phyloP scores from a whole-genome alignment of 352 stramenopile genomes.

The Phytophthora boehmeriae region DNA sequence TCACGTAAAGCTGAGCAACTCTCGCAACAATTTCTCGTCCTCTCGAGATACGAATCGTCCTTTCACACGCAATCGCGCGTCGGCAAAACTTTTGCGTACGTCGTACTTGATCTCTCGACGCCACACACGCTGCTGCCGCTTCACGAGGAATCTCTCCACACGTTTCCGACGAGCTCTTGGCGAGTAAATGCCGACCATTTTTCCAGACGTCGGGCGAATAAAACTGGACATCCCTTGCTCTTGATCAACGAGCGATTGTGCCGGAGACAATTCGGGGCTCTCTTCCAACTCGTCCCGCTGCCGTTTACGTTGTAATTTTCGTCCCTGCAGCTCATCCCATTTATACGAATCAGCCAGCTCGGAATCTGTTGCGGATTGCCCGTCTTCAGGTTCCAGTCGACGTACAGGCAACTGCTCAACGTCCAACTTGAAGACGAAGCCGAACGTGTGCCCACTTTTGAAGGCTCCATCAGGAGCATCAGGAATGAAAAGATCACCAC shows the following conservation, averaged over 20 bases:
- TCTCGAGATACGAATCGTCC: slow-evolving; percentile 97
- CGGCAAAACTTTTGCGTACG: slow-evolving; percentile 97
- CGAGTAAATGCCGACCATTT: slow-evolving; percentile 92
- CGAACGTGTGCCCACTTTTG: slow-evolving; percentile 12
- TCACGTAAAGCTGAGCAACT: slow-evolving; percentile 74
- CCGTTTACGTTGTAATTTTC: too few species aligned
- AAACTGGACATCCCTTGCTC: slow-evolving; percentile 1
- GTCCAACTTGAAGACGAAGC: slow-evolving; percentile 36
- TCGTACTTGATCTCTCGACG: slow-evolving; percentile 96
- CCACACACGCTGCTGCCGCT: slow-evolving; percentile 93
- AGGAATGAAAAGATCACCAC: slow-evolving; percentile 20
- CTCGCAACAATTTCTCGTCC: slow-evolving; percentile 85
- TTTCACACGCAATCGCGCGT: slow-evolving; percentile 95
- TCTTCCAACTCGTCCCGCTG: slow-evolving; percentile 10
- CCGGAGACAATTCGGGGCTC: not conserved
- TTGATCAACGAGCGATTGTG: slow-evolving; percentile 18
- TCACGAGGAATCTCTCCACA: slow-evolving; percentile 94
- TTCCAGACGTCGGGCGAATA: slow-evolving; percentile 29
- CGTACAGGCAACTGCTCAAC: not conserved
- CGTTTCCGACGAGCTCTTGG: slow-evolving; percentile 88
- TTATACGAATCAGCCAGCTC: too few species aligned
- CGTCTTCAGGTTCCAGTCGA: not conserved
- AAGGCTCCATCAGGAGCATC: slow-evolving; percentile 6
- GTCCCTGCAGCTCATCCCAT: too few species aligned
- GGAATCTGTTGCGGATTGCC: slow-evolving; percentile 6